Evolutionary conservation across 352 stramenopile species (phyloP).

Genomic region (Pilasporangium apinafurcum): DNA sequence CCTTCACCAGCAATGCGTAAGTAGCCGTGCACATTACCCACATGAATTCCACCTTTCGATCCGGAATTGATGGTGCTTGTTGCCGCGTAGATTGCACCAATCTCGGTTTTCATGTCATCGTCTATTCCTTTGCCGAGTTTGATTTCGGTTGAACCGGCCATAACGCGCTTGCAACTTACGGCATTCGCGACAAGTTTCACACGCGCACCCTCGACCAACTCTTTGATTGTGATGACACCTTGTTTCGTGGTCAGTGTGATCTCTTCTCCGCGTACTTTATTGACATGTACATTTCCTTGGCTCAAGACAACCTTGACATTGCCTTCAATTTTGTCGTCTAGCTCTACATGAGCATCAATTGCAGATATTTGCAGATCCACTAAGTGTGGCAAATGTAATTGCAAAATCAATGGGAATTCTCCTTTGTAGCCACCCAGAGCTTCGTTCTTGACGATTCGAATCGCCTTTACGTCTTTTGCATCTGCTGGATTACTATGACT

Average conservation of each 20-base stretch:
- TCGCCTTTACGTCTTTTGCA: background rate
- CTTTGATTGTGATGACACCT: conserved; percentile 30
- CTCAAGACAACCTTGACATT: conserved; percentile 57
- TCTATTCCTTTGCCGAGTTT: conserved; percentile 37
- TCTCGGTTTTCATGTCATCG: conserved; percentile 10
- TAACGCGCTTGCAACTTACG: conserved; percentile 57
- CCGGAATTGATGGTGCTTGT: conserved; percentile 37
- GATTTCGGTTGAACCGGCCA: conserved; percentile 41
- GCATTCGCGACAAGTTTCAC: conserved; percentile 34
- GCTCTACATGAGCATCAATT: conserved; percentile 28
- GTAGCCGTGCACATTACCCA: conserved; percentile 72
- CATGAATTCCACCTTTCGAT: conserved; percentile 21
- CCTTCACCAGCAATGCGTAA: conserved; percentile 46
- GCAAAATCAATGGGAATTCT: conserved; percentile 4
- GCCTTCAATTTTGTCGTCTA: conserved; percentile 68
- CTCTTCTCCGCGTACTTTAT: conserved; percentile 57
- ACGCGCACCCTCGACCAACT: conserved; percentile 52
- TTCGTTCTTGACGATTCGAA: conserved; percentile 25
- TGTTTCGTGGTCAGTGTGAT: conserved; percentile 64
- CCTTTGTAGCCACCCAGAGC: background rate
- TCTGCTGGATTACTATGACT: background rate
- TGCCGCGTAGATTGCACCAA: conserved; percentile 73
- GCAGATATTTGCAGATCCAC: conserved; percentile 42
- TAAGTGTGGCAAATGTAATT: conserved; percentile 33
- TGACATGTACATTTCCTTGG: conserved; percentile 41